Evolutionary conservation across 2,329 filamentous ascomycete species (phyloP).

Genomic region (Penicillium sp.): DNA sequence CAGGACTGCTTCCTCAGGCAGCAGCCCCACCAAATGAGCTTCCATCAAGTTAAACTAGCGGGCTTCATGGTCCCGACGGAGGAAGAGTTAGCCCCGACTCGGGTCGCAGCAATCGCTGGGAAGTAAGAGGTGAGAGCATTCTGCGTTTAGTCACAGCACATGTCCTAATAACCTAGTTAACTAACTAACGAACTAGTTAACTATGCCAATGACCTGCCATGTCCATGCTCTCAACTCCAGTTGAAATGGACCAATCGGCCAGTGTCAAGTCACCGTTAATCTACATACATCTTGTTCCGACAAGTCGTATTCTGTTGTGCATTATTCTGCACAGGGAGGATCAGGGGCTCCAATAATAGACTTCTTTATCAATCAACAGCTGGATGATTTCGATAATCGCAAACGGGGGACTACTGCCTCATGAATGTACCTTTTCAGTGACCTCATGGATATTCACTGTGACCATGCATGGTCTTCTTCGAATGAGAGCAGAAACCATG

Average conservation of each 20-base stretch:
- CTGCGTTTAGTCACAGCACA: background rate
- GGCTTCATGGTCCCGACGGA: background rate
- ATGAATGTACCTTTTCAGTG: background rate
- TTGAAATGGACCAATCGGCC: background rate
- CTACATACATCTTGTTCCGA: background rate
- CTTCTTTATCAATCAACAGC: background rate
- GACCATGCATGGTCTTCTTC: no score
- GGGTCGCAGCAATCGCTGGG: background rate
- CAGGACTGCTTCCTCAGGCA: slow-evolving; percentile 13
- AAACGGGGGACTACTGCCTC: background rate
- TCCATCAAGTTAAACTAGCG: background rate
- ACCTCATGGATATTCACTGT: no score
- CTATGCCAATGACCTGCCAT: background rate
- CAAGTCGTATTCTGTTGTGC: background rate
- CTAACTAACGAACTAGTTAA: no score
- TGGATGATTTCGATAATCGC: background rate
- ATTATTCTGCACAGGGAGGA: background rate
- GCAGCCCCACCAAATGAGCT: background rate
- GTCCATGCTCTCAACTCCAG: background rate
- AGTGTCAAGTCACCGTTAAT: background rate
- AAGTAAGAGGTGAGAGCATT: background rate
- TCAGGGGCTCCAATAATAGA: background rate
- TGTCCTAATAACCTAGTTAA: no score
- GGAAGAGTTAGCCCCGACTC: background rate
- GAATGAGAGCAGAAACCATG: no score